Conservation (phyloP, 2,329 filamentous ascomycete genomes). For the Plectosphaerella cucumerina region DNA sequence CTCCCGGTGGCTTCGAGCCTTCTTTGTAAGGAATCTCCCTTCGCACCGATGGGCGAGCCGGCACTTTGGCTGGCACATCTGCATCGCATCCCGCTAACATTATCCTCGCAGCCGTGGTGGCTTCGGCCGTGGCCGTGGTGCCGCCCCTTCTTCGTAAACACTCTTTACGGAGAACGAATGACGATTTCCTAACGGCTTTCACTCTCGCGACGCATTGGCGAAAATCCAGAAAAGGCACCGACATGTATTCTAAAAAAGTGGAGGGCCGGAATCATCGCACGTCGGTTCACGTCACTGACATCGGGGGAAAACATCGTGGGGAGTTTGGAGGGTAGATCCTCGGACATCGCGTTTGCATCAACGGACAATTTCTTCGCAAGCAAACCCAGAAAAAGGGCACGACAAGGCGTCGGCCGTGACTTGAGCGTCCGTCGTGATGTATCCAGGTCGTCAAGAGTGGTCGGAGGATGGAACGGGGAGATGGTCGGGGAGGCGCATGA, state of each 20-base stretch:
- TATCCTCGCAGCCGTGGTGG: slow-evolving; percentile 65
- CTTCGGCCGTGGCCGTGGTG: slow-evolving; percentile 83
- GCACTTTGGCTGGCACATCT: too few relatives aligned
- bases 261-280: slow-evolving; percentile 35
- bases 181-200: slow-evolving; percentile 32
- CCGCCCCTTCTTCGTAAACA: slow-evolving; percentile 63
- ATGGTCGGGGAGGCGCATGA: neutral
- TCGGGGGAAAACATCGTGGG: slow-evolving; percentile 34
- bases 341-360: slow-evolving; percentile 44
- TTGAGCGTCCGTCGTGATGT: neutral
- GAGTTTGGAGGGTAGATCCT: slow-evolving; percentile 45
- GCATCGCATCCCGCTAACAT: slow-evolving; percentile 27
- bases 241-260: slow-evolving; percentile 44
- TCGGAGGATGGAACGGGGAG: neutral
- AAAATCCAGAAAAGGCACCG: slow-evolving; percentile 30
- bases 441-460: neutral
- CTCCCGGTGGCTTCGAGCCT: slow-evolving; percentile 87
- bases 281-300: slow-evolving; percentile 35
- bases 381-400: neutral
- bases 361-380: slow-evolving; percentile 14
- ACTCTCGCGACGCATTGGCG: slow-evolving; percentile 38
- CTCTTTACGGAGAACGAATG: slow-evolving; percentile 21
- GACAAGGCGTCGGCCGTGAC: neutral
- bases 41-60: too few relatives aligned
- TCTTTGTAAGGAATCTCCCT: slow-evolving; percentile 63